Evolutionary conservation across 139 green algal species (phyloP), one percentile per base, ranked within the genome.

Genomic region (Chlamydomonas schloesseri): DNA sequence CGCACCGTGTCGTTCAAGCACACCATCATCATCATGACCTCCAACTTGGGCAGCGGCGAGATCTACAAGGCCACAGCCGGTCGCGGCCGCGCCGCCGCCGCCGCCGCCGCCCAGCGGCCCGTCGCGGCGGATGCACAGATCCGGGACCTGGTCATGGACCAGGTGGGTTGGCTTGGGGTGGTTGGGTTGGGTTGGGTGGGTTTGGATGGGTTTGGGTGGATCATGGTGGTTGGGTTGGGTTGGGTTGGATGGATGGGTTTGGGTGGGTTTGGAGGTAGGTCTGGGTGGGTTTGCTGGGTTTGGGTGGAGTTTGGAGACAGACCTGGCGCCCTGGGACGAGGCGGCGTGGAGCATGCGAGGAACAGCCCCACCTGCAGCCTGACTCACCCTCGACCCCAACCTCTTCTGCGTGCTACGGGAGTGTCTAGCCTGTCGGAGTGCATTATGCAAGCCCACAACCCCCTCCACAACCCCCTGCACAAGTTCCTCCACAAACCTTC

Each of bases 11-110:
- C 84, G 62, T 99, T 99, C 94, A 99, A 98, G 85, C 98, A 99
- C 93, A 87, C 91, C 71, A 95, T 99, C 84, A 95, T 99, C 90
- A 99, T 99, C 92, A 96, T 99, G 93, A 99, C 96, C n/a, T 96
- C 90, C 88, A 99, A 99, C 94, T 92, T 99, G 73, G 97, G 97
- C 69, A 87, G 69, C 58, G 73, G 53, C 2, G 90, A 93, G 81
- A 90, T 93, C 67, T 93, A 84, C 65, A 36, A 34, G 26, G 82
- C 73, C 53, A 86, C 80, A 13, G 68, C 67, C 23, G 80, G 50
- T n/a, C 70, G 58, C 23, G 24, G 3, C 28, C 33, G 21, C 21
- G 26, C 50, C 55, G 28, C 34, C 77, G 29, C 14, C 15, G 34
- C 34, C 34, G 69, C n/a, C 34, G 53, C 47, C 34, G 42, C 33